Percentiles rank a stretch among this genome's conserved stretches.
These are phyloP conservation scores for Colletotrichum chrysophilum DNA, from an alignment of 2,329 filamentous ascomycete species.

Conservation along the genomic window DNA sequence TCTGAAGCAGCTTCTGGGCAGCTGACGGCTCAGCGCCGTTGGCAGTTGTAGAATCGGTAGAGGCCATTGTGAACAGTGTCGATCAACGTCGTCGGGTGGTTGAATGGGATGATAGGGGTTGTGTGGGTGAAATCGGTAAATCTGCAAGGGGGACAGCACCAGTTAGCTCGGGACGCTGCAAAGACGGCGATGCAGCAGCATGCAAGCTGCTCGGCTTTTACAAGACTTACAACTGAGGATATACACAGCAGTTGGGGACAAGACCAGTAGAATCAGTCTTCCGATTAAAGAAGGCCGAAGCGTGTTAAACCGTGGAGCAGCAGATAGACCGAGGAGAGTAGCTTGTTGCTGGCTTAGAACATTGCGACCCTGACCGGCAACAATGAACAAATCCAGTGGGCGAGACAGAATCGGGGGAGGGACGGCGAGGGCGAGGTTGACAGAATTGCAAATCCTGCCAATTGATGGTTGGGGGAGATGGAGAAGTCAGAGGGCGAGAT, in stretches of 20 bases:
- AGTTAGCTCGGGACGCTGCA: background rate
- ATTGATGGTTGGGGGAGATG: conserved; percentile 23
- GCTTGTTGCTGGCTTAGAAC: conserved; percentile 36
- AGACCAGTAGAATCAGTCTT: conserved; percentile 22
- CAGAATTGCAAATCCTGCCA: conserved; percentile 11
- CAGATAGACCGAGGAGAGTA: conserved; percentile 16
- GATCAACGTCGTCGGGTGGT: background rate
- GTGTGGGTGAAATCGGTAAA: conserved; percentile 10
- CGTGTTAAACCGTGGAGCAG: conserved; percentile 20
- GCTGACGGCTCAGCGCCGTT: conserved; percentile 52
- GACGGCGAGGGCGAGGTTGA: conserved; percentile 14
- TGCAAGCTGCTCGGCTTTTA: background rate
- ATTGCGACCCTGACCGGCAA: conserved; percentile 33
- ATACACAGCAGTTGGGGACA: conserved; percentile 12
- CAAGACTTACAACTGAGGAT: conserved; percentile 10
- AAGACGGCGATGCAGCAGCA: background rate
- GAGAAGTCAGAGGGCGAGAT: conserved; percentile 27
- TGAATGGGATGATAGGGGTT: background rate
- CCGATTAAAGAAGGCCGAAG: conserved; percentile 21
- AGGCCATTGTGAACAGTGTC: conserved; percentile 44
- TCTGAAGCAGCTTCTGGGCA: conserved; percentile 68
- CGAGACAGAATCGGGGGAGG: conserved; percentile 34
- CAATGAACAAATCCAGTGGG: conserved; percentile 37
- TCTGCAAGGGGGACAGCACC: background rate
- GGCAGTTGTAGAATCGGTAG: conserved; percentile 39